phyloP scores from a whole-genome alignment of 2,329 filamentous ascomycete species.

The Aurifilum marmelostoma region DNA sequence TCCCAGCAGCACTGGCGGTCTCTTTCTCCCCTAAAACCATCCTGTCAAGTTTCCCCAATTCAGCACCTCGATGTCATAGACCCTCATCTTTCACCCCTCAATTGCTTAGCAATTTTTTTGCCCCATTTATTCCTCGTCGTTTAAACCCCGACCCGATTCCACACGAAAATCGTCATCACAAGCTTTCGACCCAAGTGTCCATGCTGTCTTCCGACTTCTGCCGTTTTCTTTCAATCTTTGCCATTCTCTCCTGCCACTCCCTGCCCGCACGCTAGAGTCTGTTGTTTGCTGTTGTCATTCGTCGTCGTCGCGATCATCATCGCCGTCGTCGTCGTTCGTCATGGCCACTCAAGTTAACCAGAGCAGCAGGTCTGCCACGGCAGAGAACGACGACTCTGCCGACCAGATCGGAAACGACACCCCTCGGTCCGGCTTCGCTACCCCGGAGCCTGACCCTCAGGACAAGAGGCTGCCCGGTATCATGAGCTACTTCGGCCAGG shows the following conservation, averaged over 20 bases:
- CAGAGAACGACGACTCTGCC: conserved; percentile 68
- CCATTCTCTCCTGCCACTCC: conserved; percentile 24
- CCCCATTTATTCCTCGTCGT: conserved; percentile 27
- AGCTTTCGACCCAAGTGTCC: conserved; percentile 28
- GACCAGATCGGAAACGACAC: conserved; percentile 84
- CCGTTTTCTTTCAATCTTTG: conserved; percentile 26
- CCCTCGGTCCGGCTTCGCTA: conserved; percentile 88
- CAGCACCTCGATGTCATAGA: conserved; percentile 24
- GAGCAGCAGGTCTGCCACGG: conserved; percentile 55
- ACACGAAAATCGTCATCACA: conserved; percentile 31
- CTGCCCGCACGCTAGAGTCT: conserved; percentile 20
- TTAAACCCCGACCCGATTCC: conserved; percentile 29
- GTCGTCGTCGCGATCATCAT: too few relatives aligned
- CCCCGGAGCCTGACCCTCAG: conserved; percentile 87
- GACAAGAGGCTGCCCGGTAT: conserved; percentile 96
- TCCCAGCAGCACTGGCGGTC: conserved; percentile 9
- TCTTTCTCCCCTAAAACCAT: conserved; percentile 16
- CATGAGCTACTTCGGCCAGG: conserved; percentile 98
- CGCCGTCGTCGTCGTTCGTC: neutral
- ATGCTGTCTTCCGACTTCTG: conserved; percentile 31
- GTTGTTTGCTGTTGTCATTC: neutral
- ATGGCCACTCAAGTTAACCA: conserved; percentile 55
- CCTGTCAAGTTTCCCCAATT: conserved; percentile 27
- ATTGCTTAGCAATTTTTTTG: conserved; percentile 30
- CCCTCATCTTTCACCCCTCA: conserved; percentile 20